Evolutionary conservation across 2,329 filamentous ascomycete genomes (phyloP).

Genomic region (Exserohilum rostratum): DNA sequence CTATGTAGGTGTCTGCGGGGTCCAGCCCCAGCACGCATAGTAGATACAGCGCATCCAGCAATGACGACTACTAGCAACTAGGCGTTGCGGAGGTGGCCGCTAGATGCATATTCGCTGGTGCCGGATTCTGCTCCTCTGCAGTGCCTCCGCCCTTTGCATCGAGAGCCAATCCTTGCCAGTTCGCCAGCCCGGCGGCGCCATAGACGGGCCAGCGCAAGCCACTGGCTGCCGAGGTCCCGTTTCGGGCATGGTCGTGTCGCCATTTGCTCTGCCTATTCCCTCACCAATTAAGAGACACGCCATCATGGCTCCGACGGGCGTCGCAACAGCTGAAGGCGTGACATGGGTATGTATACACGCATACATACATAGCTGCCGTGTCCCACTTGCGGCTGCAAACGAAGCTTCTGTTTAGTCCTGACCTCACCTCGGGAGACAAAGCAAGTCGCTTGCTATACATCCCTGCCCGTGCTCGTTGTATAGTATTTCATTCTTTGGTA

Average conservation of each 20-base stretch:
- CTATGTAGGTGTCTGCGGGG: not conserved
- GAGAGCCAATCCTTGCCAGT: slow-evolving; percentile 18
- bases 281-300: slow-evolving; percentile 29
- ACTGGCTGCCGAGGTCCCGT: slow-evolving; percentile 15
- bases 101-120: not conserved
- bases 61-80: not conserved
- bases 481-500: slow-evolving; percentile 20
- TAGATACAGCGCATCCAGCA: not conserved
- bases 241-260: slow-evolving; percentile 22
- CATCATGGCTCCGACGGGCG: slow-evolving; percentile 25
- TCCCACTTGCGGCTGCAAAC: slow-evolving; percentile 25
- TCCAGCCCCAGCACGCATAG: not conserved
- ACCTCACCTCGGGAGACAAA: slow-evolving; percentile 24
- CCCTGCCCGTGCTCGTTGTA: slow-evolving; percentile 18
- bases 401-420: slow-evolving; percentile 12
- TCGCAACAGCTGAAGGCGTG: slow-evolving; percentile 29
- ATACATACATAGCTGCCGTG: slow-evolving; percentile 11
- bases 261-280: slow-evolving; percentile 20
- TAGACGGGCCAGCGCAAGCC: slow-evolving; percentile 31
- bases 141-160: slow-evolving; percentile 14
- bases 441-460: slow-evolving; percentile 25
- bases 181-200: slow-evolving; percentile 24
- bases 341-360: not conserved
- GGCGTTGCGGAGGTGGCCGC: not conserved
- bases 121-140: slow-evolving; percentile 9